phyloP scores from a whole-genome alignment of 768 basidiomycete genomes.

The Suillus fuscotomentosus region DNA sequence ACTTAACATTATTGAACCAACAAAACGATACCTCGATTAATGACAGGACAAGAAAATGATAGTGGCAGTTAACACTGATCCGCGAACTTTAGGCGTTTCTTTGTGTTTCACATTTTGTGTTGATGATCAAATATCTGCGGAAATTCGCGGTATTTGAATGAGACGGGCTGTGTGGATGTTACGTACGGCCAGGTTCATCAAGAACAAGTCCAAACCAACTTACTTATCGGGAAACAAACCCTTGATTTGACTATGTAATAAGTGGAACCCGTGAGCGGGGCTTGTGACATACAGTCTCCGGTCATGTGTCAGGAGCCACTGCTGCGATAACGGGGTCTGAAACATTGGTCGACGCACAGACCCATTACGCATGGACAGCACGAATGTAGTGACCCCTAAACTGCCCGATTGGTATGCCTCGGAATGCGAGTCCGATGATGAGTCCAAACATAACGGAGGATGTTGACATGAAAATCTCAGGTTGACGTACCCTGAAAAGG shows the following conservation, averaged over 20 bases:
- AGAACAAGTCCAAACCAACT: not conserved
- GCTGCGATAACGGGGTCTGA: not conserved
- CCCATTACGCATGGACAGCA: not conserved
- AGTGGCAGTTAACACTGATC: not conserved
- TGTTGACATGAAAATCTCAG: not conserved
- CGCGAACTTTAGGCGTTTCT: not conserved
- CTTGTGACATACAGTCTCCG: not conserved
- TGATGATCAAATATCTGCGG: not conserved
- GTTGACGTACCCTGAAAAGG: not conserved
- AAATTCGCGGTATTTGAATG: not conserved
- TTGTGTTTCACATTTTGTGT: not conserved
- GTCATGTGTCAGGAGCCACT: not conserved
- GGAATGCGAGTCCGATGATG: not conserved
- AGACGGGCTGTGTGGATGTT: not conserved
- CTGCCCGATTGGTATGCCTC: not conserved
- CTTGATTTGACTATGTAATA: not conserved
- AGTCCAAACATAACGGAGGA: constrained; percentile 1
- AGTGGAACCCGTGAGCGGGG: not conserved
- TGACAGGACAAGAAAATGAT: not conserved
- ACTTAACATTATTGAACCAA: not conserved
- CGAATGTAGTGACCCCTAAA: not conserved
- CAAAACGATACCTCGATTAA: not conserved
- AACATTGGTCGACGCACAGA: not conserved
- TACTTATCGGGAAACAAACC: not conserved
- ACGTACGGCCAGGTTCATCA: not conserved